Evolutionary conservation across 2,329 filamentous ascomycete genomes (phyloP).

Genomic region (Stachybotrys chartarum): DNA sequence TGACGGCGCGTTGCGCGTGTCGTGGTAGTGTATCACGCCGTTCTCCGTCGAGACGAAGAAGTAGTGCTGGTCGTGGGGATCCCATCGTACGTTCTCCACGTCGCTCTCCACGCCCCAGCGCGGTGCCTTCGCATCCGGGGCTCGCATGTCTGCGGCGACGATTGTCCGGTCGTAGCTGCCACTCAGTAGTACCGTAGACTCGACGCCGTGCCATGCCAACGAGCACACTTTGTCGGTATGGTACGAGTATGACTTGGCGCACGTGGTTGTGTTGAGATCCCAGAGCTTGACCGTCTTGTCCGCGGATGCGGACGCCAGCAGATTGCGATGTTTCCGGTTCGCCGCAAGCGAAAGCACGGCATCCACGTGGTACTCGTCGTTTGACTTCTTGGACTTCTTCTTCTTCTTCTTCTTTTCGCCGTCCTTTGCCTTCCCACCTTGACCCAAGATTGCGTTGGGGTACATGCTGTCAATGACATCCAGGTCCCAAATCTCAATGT

Average conservation of each 20-base stretch:
- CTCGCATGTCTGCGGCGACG: constrained; percentile 93
- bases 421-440: constrained; percentile 48
- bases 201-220: constrained; percentile 82
- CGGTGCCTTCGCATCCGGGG: constrained; percentile 72
- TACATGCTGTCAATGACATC: constrained; percentile 98
- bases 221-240: constrained; percentile 98
- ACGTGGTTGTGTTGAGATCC: constrained; percentile 88
- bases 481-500: constrained; percentile 97
- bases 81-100: constrained; percentile 88
- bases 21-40: constrained; percentile 87
- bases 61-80: constrained; percentile 84
- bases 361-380: constrained; percentile 90
- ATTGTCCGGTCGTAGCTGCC: constrained; percentile 94
- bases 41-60: constrained; percentile 95
- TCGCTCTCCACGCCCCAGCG: constrained; percentile 94
- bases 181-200: constrained; percentile 82
- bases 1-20: constrained; percentile 68
- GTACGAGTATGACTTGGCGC: constrained; percentile 90
- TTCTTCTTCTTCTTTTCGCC: constrained; percentile 76
- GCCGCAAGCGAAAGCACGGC: constrained; percentile 85
- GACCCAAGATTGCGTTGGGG: constrained; percentile 89
- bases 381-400: constrained; percentile 82
- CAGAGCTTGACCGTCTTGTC: constrained; percentile 97
- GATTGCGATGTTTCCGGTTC: constrained; percentile 88
- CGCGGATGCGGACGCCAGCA: constrained; percentile 89